These are phyloP conservation scores for Neckera pumila DNA, from an alignment of 225 moss, liverwort and hornwort genomes.

Conservation along the genomic window DNA sequence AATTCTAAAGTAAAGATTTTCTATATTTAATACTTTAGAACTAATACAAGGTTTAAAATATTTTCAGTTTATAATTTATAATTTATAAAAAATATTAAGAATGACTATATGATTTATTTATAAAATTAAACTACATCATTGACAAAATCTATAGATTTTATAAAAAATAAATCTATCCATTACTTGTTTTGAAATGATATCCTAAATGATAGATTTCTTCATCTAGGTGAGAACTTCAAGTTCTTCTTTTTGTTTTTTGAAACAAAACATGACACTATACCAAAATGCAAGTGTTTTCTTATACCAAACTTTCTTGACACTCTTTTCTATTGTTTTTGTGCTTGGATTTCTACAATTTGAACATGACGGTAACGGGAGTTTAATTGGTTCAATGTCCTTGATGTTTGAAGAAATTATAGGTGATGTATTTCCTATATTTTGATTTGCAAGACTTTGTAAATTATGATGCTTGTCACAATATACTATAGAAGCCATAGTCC, in stretches of 20 bases:
- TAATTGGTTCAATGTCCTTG: neutral
- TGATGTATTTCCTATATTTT: neutral
- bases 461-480: neutral
- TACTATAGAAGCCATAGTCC: neutral
- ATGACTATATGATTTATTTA: too few relatives aligned
- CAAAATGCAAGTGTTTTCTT: neutral
- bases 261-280: neutral
- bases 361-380: neutral
- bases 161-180: neutral
- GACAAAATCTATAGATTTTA: neutral
- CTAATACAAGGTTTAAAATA: too few relatives aligned
- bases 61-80: too few relatives aligned
- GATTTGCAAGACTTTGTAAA: neutral
- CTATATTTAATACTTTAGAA: too few relatives aligned
- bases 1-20: too few relatives aligned
- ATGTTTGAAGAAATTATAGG: neutral
- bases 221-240: neutral
- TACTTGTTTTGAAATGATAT: neutral
- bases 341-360: neutral
- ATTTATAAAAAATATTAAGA: too few relatives aligned
- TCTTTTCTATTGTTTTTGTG: neutral
- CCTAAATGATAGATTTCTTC: neutral
- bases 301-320: neutral
- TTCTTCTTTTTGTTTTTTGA: neutral
- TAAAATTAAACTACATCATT: too few relatives aligned